These are phyloP conservation scores for Nothophoma quercina DNA, from an alignment of 2,329 filamentous ascomycete species.

Conservation along the genomic window DNA sequence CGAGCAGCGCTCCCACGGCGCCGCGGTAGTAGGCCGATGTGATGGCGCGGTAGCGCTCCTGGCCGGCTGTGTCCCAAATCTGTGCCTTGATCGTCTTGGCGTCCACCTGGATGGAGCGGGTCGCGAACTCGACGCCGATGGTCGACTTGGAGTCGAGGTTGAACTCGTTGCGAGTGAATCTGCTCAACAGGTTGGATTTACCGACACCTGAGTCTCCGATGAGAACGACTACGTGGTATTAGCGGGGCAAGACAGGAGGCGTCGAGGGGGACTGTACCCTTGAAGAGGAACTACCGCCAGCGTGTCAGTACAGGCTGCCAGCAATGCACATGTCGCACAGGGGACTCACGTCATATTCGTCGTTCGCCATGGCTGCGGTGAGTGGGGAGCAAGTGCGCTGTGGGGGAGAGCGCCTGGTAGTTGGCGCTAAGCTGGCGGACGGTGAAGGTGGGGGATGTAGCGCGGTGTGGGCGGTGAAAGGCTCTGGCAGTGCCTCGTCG, in stretches of 20 bases:
- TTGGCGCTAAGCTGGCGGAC: constrained; percentile 1
- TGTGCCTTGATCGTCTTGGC: constrained; percentile 99
- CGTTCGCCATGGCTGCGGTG: constrained; percentile 83
- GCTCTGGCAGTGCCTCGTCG: constrained; percentile 9
- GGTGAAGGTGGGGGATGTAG: not conserved
- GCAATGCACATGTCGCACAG: constrained; percentile 30
- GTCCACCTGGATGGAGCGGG: constrained; percentile 97
- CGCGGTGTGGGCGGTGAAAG: constrained; percentile 2
- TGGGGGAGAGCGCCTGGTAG: constrained; percentile 15
- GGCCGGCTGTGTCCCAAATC: constrained; percentile 99
- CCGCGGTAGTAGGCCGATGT: constrained; percentile 99
- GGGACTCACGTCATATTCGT: constrained; percentile 95
- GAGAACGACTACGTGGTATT: constrained; percentile 76
- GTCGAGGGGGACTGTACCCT: constrained; percentile 68
- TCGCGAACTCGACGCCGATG: constrained; percentile 99
- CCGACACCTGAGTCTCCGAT: constrained; percentile 99
- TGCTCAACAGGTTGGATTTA: constrained; percentile 99
- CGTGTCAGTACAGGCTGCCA: constrained; percentile 32
- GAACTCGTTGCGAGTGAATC: constrained; percentile 99
- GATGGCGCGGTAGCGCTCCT: constrained; percentile 98
- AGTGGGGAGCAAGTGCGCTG: constrained; percentile 28
- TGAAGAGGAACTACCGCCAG: constrained; percentile 87
- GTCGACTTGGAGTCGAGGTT: constrained; percentile 99
- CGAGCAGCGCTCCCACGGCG: constrained; percentile 93
- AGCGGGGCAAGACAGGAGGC: constrained; percentile 30